These are phyloP conservation scores for Eucalyptus paniculata DNA, from an alignment of 345 rosid species.

Conservation along the genomic window DNA sequence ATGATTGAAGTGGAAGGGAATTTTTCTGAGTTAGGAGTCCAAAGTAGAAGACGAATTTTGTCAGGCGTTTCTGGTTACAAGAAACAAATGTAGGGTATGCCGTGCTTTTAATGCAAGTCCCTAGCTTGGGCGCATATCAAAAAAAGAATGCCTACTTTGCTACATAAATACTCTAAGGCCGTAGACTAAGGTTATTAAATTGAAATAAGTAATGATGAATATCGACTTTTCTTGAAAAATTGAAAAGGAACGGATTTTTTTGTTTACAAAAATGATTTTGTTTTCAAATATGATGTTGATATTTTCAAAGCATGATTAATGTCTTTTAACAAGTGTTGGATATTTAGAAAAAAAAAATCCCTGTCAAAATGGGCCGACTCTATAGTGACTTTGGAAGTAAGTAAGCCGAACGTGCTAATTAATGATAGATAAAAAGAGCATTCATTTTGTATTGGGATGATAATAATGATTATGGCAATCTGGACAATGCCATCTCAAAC, in stretches of 20 bases:
- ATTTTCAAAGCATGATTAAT: not conserved
- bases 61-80: not conserved
- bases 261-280: not conserved
- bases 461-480: not conserved
- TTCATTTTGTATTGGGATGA: not conserved
- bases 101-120: not conserved
- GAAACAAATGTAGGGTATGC: not conserved
- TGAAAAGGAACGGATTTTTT: not conserved
- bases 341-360: not conserved
- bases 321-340: not conserved
- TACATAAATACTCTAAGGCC: not conserved
- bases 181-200: not conserved
- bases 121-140: not conserved
- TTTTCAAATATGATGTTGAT: not conserved
- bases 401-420: conserved; percentile 39
- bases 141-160: not conserved
- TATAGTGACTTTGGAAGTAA: conserved; percentile 16
- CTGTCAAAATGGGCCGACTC: not conserved
- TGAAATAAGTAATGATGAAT: not conserved
- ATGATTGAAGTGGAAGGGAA: not conserved
- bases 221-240: not conserved
- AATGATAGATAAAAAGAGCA: conserved; percentile 9
- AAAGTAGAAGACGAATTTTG: not conserved
- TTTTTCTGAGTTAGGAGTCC: not conserved
- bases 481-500: not conserved